Evolutionary conservation across 2,329 filamentous ascomycete species (phyloP), one percentile per base, ranked within the genome.

Genomic region (Alternaria triticimaculans): DNA sequence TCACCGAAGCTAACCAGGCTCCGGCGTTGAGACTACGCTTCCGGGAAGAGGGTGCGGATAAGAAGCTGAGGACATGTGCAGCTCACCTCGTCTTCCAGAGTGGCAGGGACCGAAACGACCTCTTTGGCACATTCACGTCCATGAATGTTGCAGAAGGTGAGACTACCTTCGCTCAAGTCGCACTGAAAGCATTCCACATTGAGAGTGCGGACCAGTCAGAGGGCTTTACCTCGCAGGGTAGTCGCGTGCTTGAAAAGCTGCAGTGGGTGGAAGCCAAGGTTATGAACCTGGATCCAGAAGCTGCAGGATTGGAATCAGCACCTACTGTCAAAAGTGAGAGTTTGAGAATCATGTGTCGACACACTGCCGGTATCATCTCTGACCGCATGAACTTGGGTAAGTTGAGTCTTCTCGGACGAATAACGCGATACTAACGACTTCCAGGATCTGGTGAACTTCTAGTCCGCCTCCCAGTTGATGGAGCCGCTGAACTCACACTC

Each of bases 11-110:
- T 18, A 92, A 95, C 30, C 87, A 88, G 58, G 90, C 90, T 10
- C 90, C 92, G 1, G 89, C 89, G 8, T 84, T 93, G 70, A 87
- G 92, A 37, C 80, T 97, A 33, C 89, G 90, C 45, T 89, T 93
- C 55, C 88, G 89, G 50, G 90, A 90, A 69, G 76, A 75, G 26
- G 43, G 67, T 6, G 83, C 86, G 44, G 88, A 89, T 62, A 76
- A 78, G 65, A 74, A 73, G 46, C 57, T 64, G 14, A 73, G 79
- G 43, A 56, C 66, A 3, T 91, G 91, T 37, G 89, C 88, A 3
- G 91, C 95, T 85, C 86, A 94, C 20, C 83, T 96, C 69, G 90
- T 92, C 0, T 97, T 97, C 80, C 84, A 87, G 25, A 89, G 94
- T 60, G 84, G 87, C n/a, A 87, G 88, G 62, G 90, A 94, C 67